Evolutionary conservation across 305 asterid species (phyloP).

Genomic region (Ilex paraguariensis): DNA sequence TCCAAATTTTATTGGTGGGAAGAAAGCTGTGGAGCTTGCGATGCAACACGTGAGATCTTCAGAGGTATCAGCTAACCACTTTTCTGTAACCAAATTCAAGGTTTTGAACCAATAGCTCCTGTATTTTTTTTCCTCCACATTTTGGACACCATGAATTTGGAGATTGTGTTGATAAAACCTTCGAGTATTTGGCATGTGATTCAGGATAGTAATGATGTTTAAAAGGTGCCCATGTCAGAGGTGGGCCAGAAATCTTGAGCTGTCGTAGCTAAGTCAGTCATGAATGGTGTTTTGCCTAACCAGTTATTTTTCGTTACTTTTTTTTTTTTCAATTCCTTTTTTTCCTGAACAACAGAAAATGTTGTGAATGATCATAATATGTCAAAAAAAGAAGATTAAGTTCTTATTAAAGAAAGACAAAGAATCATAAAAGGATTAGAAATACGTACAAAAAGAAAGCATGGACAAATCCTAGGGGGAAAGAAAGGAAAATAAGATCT

Average conservation of each 20-base stretch:
- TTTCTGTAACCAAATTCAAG: background rate
- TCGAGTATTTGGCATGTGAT: background rate
- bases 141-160: no score
- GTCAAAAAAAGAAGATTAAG: no score
- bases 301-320: conserved; percentile 3
- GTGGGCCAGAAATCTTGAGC: background rate
- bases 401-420: no score
- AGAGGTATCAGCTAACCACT: conserved; percentile 13
- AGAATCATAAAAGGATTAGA: background rate
- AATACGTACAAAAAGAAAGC: no score
- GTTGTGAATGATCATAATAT: no score
- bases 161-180: no score
- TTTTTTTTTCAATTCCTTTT: no score
- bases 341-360: no score
- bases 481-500: no score
- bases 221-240: background rate
- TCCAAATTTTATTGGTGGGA: conserved; percentile 24
- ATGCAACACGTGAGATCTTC: conserved; percentile 11
- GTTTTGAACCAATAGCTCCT: background rate
- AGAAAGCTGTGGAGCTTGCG: conserved; percentile 17
- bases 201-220: conserved; percentile 7
- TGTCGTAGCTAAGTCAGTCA: background rate
- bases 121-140: no score
- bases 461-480: no score
- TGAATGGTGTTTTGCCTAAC: conserved; percentile 7